Evolutionary conservation across 805 yeast genomes (phyloP), one percentile per base, ranked within the genome.

Genomic region (Candida germanica): DNA sequence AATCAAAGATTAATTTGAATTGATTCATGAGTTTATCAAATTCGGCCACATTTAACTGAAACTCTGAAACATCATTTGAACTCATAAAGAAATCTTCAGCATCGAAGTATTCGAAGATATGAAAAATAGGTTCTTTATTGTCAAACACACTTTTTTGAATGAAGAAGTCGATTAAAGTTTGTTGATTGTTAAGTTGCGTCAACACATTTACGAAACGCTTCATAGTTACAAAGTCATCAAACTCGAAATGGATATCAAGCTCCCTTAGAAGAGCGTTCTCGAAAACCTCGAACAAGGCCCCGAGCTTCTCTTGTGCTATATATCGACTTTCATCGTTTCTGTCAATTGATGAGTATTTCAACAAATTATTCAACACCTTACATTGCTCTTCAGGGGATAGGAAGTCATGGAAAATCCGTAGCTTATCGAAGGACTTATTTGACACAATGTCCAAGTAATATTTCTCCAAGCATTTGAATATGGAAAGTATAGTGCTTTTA

Each of bases 231-330:
- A 58, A 74, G 26, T 79, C 76, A 29, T 66, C 59, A 2, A 66
- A 50, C 29, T 72, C 76, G 40, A 72, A 70, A 42, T 73, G 80
- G 20, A 69, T 57, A 34, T 83, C 89, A 40, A 85, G 68, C 51
- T 87, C 94, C 30, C 77, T 58, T 11, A 86, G 54, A 6, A 83
- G 69, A 0, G 93, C 85, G 51, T 74, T 82, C 26, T 83, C 81
- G 51, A 87, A 85, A 13, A 85, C 64, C 49, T 83, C 91, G 25
- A 78, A 55, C 9, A 80, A 64, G 3, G 83, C 68, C 24, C 69
- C 71, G 31, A 83, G 57, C 40, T 76, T 71, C 48, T 53, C 68
- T 47, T 52, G 63, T 41, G 49, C 61, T 31, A 43, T 37, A 38
- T 39, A 51, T 47, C 59, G 48, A 11, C 56, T 50, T 28, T 42